phyloP scores from a whole-genome alignment of 768 basidiomycete genomes.

The Lactifluus hygrophoroides region DNA sequence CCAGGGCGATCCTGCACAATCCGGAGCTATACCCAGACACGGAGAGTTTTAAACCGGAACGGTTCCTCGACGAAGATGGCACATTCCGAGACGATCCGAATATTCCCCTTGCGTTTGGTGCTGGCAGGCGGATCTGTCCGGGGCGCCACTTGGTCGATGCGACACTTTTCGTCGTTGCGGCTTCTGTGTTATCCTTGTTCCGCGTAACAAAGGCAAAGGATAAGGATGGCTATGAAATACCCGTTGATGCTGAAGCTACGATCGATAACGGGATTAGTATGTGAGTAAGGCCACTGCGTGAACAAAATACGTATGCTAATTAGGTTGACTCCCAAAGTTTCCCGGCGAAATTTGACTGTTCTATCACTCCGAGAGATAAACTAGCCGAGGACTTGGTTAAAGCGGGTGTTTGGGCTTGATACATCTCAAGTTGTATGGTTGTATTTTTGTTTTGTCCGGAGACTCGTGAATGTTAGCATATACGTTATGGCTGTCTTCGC shows the following conservation, averaged over 20 bases:
- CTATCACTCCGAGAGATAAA: constrained; percentile 9
- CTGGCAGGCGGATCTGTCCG: constrained; percentile 18
- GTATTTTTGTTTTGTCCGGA: too few relatives aligned
- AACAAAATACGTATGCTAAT: not conserved
- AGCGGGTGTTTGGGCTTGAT: not conserved
- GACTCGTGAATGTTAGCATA: too few relatives aligned
- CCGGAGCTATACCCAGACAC: constrained; percentile 7
- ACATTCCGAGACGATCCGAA: constrained; percentile 6
- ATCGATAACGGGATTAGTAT: not conserved
- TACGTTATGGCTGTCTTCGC: too few relatives aligned
- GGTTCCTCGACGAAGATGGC: constrained; percentile 2
- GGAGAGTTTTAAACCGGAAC: not conserved
- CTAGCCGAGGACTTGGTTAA: constrained; percentile 4
- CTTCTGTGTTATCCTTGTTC: constrained; percentile 11
- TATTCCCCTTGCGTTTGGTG: not conserved
- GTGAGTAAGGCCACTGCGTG: not conserved
- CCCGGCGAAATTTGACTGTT: constrained; percentile 9
- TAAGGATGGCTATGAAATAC: constrained; percentile 8
- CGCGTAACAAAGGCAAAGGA: constrained; percentile 14
- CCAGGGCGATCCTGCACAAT: constrained; percentile 5
- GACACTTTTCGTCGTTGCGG: constrained; percentile 15
- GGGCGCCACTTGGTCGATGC: constrained; percentile 21
- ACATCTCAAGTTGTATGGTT: too few relatives aligned
- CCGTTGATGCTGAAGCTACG: not conserved
- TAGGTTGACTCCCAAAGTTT: not conserved